phyloP scores from a whole-genome alignment of 768 basidiomycete genomes.

The Boletus rufocinnamomeus region DNA sequence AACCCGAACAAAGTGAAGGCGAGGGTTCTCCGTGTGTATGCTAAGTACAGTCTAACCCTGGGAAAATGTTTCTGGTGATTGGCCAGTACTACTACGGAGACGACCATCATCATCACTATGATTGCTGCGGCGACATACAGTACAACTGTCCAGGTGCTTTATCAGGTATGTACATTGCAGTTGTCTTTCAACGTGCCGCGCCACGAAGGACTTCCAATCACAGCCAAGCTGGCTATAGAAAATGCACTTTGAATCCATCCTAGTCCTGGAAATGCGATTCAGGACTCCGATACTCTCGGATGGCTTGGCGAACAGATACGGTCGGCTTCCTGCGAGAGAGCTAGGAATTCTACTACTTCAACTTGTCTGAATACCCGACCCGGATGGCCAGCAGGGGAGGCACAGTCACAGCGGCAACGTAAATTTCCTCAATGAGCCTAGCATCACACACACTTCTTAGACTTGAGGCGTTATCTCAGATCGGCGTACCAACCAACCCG shows the following conservation, averaged over 20 bases:
- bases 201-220: neutral
- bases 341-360: no score
- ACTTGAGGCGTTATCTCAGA: neutral
- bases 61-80: neutral
- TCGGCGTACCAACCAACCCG: neutral
- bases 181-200: neutral
- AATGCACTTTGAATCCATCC: neutral
- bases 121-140: neutral
- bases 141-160: neutral
- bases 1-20: neutral
- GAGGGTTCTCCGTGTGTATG: neutral
- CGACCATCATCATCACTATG: neutral
- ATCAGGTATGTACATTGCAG: neutral
- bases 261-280: neutral
- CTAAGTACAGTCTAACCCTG: neutral
- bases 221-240: neutral
- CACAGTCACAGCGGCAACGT: neutral
- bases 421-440: neutral
- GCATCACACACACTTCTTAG: neutral
- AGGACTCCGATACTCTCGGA: neutral
- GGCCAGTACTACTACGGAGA: neutral
- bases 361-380: neutral
- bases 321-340: neutral
- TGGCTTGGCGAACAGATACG: neutral
- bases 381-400: neutral